Percentiles rank a stretch among this genome's conserved stretches.
These are phyloP conservation scores for Penicillium dipodomyicola DNA, from an alignment of 495 filamentous ascomycete species.

Conservation along the genomic window DNA sequence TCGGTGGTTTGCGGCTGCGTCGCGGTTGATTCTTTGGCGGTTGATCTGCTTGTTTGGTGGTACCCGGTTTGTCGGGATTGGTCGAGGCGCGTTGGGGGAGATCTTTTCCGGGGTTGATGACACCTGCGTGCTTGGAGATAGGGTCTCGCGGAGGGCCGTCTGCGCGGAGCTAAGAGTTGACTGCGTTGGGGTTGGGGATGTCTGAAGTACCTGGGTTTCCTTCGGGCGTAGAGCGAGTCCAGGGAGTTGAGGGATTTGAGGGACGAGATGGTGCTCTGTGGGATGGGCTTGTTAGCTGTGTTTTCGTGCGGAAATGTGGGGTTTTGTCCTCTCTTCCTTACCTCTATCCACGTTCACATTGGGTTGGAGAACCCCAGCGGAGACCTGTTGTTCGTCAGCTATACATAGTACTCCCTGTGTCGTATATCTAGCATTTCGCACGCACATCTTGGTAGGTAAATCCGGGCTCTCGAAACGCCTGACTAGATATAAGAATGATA, in stretches of 20 bases:
- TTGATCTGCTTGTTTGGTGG: not conserved
- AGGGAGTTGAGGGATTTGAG: no score
- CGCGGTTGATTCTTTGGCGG: not conserved
- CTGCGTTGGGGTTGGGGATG: not conserved
- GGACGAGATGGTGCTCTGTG: not conserved
- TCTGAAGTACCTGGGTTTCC: not conserved
- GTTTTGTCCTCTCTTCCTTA: not conserved
- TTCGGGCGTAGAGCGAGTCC: not conserved
- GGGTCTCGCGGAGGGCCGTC: not conserved
- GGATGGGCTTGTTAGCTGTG: not conserved
- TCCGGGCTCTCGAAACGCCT: not conserved
- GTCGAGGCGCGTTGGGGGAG: not conserved
- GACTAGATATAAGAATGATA: not conserved
- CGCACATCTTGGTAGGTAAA: constrained; percentile 1
- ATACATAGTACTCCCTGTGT: not conserved
- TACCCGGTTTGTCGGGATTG: not conserved
- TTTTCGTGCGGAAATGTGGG: not conserved
- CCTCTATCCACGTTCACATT: not conserved
- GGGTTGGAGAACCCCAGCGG: not conserved
- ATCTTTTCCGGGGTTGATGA: not conserved
- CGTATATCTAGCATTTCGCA: not conserved
- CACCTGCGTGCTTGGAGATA: not conserved
- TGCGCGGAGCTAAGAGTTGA: not conserved
- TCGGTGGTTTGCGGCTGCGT: not conserved
- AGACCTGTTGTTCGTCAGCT: not conserved